Percentiles rank a stretch among this genome's conserved stretches.
These are phyloP conservation scores for Sherardia arvensis DNA, from an alignment of 257 asterid species.

Conservation along the genomic window DNA sequence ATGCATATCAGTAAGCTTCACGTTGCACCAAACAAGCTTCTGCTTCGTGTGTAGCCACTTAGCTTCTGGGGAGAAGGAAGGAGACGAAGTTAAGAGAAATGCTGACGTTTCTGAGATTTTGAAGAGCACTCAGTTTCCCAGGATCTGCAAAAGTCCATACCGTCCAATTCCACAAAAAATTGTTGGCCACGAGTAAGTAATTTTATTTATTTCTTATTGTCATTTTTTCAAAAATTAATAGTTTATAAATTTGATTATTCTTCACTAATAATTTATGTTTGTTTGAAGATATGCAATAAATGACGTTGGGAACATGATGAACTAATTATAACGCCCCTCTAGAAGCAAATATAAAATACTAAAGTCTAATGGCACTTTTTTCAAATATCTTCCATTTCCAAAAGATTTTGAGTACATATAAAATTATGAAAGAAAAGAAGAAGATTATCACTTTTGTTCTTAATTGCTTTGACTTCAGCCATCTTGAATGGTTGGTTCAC, in stretches of 20 bases:
- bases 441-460: too few relatives aligned
- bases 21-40: slow-evolving; percentile 73
- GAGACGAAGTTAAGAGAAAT: slow-evolving; percentile 71
- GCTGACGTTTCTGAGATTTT: slow-evolving; percentile 73
- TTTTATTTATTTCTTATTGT: neutral
- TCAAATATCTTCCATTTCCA: too few relatives aligned
- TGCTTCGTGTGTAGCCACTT: slow-evolving; percentile 93
- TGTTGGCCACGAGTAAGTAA: slow-evolving; percentile 70
- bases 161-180: slow-evolving; percentile 47
- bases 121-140: slow-evolving; percentile 49
- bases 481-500: too few relatives aligned
- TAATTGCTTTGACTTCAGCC: too few relatives aligned
- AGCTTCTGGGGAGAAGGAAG: slow-evolving; percentile 95
- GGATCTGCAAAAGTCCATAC: slow-evolving; percentile 46
- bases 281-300: neutral
- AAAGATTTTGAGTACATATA: too few relatives aligned
- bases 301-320: neutral
- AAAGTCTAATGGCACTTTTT: too few relatives aligned
- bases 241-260: too few relatives aligned
- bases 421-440: too few relatives aligned
- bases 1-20: slow-evolving; percentile 84
- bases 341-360: too few relatives aligned
- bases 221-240: neutral
- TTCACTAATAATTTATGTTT: too few relatives aligned
- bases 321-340: neutral